Percentiles rank a stretch among this genome's conserved stretches.
phyloP scores from a whole-genome alignment of 331 rosid genomes.

The Spiraea crenata region DNA sequence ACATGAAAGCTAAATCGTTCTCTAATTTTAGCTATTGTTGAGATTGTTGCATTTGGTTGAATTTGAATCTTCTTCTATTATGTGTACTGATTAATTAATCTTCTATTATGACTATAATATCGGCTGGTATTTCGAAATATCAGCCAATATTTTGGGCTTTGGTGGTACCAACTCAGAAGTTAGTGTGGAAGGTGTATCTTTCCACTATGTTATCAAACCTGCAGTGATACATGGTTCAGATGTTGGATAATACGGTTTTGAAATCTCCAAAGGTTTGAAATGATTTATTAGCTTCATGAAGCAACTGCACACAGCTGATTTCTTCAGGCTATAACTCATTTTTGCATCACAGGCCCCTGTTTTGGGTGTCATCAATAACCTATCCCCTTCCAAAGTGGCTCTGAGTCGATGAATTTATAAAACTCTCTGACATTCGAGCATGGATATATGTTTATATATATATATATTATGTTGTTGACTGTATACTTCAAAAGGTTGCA shows the following conservation, averaged over 20 bases:
- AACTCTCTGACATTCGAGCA: constrained; percentile 13
- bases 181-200: constrained; percentile 1
- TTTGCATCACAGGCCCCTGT: not conserved
- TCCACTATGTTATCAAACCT: not conserved
- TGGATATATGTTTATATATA: constrained; percentile 2
- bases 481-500: constrained; percentile 62
- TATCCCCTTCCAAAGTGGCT: constrained; percentile 2
- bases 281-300: not conserved
- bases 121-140: not conserved
- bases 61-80: not conserved
- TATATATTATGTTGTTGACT: constrained; percentile 23
- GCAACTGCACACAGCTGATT: not conserved
- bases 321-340: not conserved
- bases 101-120: not conserved
- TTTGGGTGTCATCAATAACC: not conserved
- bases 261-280: not conserved
- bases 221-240: not conserved
- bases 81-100: not conserved
- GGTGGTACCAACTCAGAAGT: not conserved
- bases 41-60: not conserved
- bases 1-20: not conserved
- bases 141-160: not conserved
- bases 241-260: not conserved
- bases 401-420: constrained; percentile 13
- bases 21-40: not conserved